These are phyloP conservation scores for Termitomyces sp. DNA, from an alignment of 768 basidiomycete genomes.

Conservation along the genomic window DNA sequence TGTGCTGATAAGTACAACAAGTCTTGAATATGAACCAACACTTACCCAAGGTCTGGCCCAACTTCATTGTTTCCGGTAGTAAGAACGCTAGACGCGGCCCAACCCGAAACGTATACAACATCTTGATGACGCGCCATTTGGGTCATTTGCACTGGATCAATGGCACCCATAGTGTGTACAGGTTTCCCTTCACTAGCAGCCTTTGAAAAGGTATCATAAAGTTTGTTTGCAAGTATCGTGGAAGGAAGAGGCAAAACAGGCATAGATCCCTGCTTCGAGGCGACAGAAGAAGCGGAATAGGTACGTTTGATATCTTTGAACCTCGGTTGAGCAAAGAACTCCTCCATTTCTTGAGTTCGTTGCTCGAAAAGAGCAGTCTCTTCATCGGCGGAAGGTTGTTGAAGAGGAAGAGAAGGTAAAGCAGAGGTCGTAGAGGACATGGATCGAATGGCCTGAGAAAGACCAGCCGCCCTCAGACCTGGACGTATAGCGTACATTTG, in stretches of 20 bases:
- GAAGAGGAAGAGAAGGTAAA: constrained; percentile 42
- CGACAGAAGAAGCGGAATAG: constrained; percentile 76
- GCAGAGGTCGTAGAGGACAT: constrained; percentile 39
- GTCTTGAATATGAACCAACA: constrained; percentile 17
- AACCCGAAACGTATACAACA: constrained; percentile 88
- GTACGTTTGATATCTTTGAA: constrained; percentile 72
- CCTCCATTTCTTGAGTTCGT: constrained; percentile 57
- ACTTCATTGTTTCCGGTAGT: constrained; percentile 91
- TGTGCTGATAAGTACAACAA: background rate
- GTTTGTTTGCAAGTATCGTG: constrained; percentile 79
- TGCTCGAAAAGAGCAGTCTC: constrained; percentile 57
- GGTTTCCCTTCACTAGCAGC: constrained; percentile 62
- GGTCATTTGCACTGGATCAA: constrained; percentile 93
- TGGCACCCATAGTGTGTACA: constrained; percentile 88
- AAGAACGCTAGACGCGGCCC: constrained; percentile 82
- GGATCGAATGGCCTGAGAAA: constrained; percentile 22
- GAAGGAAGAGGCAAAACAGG: constrained; percentile 74
- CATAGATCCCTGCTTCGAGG: constrained; percentile 84
- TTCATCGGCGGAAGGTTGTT: constrained; percentile 50
- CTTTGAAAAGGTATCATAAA: constrained; percentile 62
- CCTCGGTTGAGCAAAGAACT: constrained; percentile 74
- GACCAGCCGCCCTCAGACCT: constrained; percentile 20
- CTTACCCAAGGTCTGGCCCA: constrained; percentile 86
- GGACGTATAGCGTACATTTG: constrained; percentile 26
- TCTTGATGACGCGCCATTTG: constrained; percentile 89